Evolutionary conservation across 768 basidiomycete species (phyloP).

Genomic region (Tubosaeta sp.): DNA sequence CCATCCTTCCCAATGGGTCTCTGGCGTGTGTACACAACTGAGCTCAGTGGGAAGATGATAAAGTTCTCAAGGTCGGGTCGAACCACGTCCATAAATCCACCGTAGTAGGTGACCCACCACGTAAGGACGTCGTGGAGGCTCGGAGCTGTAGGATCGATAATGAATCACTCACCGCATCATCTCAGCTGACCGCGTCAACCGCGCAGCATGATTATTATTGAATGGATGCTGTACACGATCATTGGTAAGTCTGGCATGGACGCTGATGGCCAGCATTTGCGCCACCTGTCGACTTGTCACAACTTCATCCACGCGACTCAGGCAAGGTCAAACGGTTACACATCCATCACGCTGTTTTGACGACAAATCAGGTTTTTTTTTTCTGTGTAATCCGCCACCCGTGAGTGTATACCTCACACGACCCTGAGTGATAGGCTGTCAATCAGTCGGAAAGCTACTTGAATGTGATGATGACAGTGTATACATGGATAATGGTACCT

Average conservation of each 20-base stretch:
- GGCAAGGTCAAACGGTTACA: constrained; percentile 15
- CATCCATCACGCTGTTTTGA: constrained; percentile 9
- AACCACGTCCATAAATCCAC: constrained; percentile 10
- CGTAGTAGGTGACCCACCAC: constrained; percentile 12
- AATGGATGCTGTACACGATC: constrained; percentile 9
- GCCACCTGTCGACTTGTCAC: constrained; percentile 14
- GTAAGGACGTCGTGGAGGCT: constrained; percentile 12
- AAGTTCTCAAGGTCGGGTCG: constrained; percentile 12
- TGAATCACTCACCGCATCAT: constrained; percentile 11
- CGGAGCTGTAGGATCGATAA: constrained; percentile 14
- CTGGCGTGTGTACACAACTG: neutral
- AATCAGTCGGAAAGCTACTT: neutral
- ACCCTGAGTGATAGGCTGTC: constrained; percentile 11
- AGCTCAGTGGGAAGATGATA: neutral
- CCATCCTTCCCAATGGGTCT: constrained; percentile 21
- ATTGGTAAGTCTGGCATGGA: constrained; percentile 7
- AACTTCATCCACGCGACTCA: constrained; percentile 14
- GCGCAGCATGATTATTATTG: constrained; percentile 5
- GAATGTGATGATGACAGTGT: constrained; percentile 8
- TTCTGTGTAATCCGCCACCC: neutral
- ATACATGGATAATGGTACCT: constrained; percentile 25
- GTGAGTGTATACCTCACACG: neutral
- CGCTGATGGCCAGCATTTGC: constrained; percentile 13
- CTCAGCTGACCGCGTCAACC: constrained; percentile 15
- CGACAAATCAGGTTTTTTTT: constrained; percentile 9